These are phyloP conservation scores for Aspergillus sp. DNA, from an alignment of 2,329 filamentous ascomycete genomes.

Conservation along the genomic window DNA sequence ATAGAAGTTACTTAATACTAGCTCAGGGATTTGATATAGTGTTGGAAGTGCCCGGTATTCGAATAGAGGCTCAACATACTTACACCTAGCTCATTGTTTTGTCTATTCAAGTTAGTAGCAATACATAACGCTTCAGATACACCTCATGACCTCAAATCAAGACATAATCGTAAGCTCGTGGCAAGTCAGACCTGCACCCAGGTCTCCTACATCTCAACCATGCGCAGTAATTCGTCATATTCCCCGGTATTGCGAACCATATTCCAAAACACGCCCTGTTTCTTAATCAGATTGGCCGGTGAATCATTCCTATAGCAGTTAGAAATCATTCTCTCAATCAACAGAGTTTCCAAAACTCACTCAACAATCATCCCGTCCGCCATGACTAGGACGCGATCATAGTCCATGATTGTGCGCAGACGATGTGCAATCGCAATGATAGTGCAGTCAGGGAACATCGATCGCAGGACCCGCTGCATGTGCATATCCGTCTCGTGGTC, in stretches of 20 bases:
- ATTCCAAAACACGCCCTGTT: conserved; percentile 22
- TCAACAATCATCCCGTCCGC: conserved; percentile 54
- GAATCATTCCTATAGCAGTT: conserved; percentile 20
- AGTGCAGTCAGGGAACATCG: conserved; percentile 53
- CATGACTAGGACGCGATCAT: conserved; percentile 60
- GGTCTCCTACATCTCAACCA: conserved; percentile 10
- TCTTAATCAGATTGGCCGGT: conserved; percentile 18
- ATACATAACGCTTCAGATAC: too few relatives aligned
- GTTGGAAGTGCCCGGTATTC: too few relatives aligned
- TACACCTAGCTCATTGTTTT: too few relatives aligned
- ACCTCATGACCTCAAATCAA: too few relatives aligned
- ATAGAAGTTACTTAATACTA: too few relatives aligned
- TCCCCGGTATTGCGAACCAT: conserved; percentile 27
- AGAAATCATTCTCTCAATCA: background rate
- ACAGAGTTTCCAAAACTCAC: conserved; percentile 29
- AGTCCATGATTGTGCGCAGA: conserved; percentile 63
- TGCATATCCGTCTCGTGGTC: conserved; percentile 58
- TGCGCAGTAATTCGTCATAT: conserved; percentile 23
- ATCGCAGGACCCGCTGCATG: conserved; percentile 58
- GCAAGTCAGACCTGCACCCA: background rate
- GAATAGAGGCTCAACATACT: too few relatives aligned
- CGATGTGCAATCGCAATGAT: conserved; percentile 68
- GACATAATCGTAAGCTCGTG: too few relatives aligned
- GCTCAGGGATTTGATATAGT: too few relatives aligned
- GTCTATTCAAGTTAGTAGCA: too few relatives aligned